Percentiles rank a stretch among this genome's conserved stretches.
Conservation (phyloP, 805 yeast genomes). For the Candida sanyiensis region DNA sequence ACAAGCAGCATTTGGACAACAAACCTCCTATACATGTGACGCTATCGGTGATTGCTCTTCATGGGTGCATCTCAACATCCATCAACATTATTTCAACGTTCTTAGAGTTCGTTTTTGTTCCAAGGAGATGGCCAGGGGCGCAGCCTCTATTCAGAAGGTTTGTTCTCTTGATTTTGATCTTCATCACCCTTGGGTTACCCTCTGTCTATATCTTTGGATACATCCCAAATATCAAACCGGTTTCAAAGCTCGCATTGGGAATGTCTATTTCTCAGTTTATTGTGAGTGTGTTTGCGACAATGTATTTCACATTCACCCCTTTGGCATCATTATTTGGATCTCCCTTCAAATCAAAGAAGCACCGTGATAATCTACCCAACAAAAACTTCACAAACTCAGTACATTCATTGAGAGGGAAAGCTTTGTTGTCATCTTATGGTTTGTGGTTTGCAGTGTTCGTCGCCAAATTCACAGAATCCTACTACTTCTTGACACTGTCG, state of each 20-base stretch:
- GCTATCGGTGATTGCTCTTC: constrained; percentile 56
- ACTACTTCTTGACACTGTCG: constrained; percentile 69
- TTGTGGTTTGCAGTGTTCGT: constrained; percentile 64
- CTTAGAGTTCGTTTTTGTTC: constrained; percentile 58
- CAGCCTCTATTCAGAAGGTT: constrained; percentile 49
- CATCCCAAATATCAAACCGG: constrained; percentile 31
- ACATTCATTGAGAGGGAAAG: constrained; percentile 45
- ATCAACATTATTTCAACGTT: constrained; percentile 52
- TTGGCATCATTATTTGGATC: constrained; percentile 48
- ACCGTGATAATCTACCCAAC: constrained; percentile 45
- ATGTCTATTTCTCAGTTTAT: constrained; percentile 51
- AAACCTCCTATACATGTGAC: constrained; percentile 54
- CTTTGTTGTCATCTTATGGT: constrained; percentile 56
- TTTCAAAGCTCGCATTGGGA: constrained; percentile 33
- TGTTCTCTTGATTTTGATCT: constrained; percentile 34
- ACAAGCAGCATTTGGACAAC: constrained; percentile 47
- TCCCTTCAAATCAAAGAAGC: constrained; percentile 23
- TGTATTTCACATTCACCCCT: constrained; percentile 59
- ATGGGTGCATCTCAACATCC: constrained; percentile 57
- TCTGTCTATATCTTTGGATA: constrained; percentile 43
- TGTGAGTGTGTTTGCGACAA: constrained; percentile 46
- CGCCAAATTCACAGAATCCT: constrained; percentile 70
- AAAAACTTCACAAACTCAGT: constrained; percentile 56
- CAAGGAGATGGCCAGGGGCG: constrained; percentile 70
- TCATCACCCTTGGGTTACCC: constrained; percentile 46